A percentile compares a stretch with the other conserved stretches of the same genome.
Evolutionary conservation across 306 rosid species (phyloP).

Genomic region (Comarum palustre): DNA sequence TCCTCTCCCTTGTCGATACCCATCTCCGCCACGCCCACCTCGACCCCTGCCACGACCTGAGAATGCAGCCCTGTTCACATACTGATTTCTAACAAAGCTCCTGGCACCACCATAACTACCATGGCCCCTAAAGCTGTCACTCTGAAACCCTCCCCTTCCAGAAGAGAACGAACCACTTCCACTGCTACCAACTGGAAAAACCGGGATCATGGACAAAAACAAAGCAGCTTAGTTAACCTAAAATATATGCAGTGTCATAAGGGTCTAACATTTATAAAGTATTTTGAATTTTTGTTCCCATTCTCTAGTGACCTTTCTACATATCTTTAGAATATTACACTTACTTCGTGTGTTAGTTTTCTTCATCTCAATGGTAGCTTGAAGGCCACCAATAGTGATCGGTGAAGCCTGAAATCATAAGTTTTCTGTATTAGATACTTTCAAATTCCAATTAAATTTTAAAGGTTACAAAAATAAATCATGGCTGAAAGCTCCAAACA

Average conservation of each 20-base stretch:
- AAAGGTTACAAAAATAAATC: neutral
- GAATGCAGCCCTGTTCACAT: conserved; percentile 48
- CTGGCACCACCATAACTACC: conserved; percentile 49
- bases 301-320: neutral
- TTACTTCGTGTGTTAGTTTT: conserved; percentile 66
- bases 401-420: conserved; percentile 62
- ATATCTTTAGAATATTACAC: neutral
- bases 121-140: conserved; percentile 54
- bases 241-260: neutral
- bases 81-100: conserved; percentile 51
- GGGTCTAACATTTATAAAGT: neutral
- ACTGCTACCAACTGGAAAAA: conserved; percentile 45
- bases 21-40: conserved; percentile 36
- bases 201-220: conserved; percentile 1
- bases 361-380: conserved; percentile 59
- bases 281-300: neutral
- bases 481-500: conserved; percentile 6
- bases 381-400: conserved; percentile 43
- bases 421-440: conserved; percentile 5
- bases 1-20: conserved; percentile 46
- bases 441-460: neutral
- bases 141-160: conserved; percentile 52
- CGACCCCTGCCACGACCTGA: conserved; percentile 45
- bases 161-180: conserved; percentile 50
- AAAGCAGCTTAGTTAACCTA: conserved; percentile 15